Conservation (phyloP, 2,329 filamentous ascomycete species). For the Penicillium thymicola region DNA sequence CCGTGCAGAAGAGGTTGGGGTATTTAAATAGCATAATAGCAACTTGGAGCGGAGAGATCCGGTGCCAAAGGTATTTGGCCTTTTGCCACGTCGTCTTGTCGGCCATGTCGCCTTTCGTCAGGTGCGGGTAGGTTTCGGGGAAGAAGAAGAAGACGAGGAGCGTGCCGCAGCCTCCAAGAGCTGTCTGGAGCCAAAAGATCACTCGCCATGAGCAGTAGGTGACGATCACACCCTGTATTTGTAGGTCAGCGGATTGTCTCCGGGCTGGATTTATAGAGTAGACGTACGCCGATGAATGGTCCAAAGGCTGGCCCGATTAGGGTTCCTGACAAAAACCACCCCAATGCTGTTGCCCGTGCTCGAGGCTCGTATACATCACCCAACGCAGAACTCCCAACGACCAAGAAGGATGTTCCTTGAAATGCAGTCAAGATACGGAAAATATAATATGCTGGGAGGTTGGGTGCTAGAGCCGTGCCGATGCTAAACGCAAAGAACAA, state of each 20-base stretch:
- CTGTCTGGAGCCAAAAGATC: slow-evolving; percentile 76
- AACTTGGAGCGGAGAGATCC: slow-evolving; percentile 63
- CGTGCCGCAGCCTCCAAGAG: slow-evolving; percentile 59
- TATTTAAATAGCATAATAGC: slow-evolving; percentile 64
- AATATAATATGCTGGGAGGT: slow-evolving; percentile 67
- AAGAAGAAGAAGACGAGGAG: slow-evolving; percentile 63
- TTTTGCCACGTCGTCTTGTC: slow-evolving; percentile 53
- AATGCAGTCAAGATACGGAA: slow-evolving; percentile 73
- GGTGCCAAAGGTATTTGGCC: slow-evolving; percentile 54
- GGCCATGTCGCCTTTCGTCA: slow-evolving; percentile 59
- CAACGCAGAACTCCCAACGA: slow-evolving; percentile 68
- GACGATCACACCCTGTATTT: slow-evolving; percentile 68
- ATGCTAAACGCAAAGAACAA: slow-evolving; percentile 68
- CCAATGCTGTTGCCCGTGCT: slow-evolving; percentile 68
- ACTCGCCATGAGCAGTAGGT: slow-evolving; percentile 69
- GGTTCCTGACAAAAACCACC: slow-evolving; percentile 70
- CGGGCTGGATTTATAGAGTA: not conserved
- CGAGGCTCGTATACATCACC: slow-evolving; percentile 65
- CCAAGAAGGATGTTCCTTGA: slow-evolving; percentile 70
- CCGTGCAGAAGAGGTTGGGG: slow-evolving; percentile 64
- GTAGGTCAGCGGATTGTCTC: slow-evolving; percentile 45
- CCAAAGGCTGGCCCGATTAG: slow-evolving; percentile 70
- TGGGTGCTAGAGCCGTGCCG: slow-evolving; percentile 68
- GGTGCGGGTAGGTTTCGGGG: slow-evolving; percentile 69
- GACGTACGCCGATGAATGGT: slow-evolving; percentile 36